These are phyloP conservation scores for Erodium moschatum DNA, from an alignment of 441 rosid species.

Conservation along the genomic window DNA sequence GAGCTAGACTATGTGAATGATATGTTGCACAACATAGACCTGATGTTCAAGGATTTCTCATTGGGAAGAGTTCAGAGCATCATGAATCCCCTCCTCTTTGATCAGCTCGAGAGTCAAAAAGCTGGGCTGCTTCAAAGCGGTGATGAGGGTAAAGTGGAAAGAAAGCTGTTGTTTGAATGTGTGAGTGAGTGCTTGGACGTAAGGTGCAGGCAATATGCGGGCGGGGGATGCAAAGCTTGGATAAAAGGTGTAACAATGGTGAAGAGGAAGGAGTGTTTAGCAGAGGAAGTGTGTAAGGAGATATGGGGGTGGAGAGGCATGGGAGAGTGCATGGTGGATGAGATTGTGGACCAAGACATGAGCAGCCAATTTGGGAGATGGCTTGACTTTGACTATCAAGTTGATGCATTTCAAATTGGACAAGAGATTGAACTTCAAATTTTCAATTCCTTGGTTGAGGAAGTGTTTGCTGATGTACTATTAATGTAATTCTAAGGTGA, in stretches of 20 bases:
- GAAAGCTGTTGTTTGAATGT: slow-evolving; percentile 60
- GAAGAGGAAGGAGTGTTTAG: slow-evolving; percentile 48
- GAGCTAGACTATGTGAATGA: slow-evolving; percentile 56
- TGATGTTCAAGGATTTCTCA: slow-evolving; percentile 56
- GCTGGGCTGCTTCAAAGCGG: slow-evolving; percentile 22
- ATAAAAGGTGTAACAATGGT: slow-evolving; percentile 37
- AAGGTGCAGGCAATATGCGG: slow-evolving; percentile 41
- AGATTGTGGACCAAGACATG: slow-evolving; percentile 89
- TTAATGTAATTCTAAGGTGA: not conserved
- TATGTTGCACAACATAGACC: slow-evolving; percentile 47
- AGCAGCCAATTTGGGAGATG: slow-evolving; percentile 71
- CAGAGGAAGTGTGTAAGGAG: slow-evolving; percentile 65
- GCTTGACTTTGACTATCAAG: slow-evolving; percentile 46
- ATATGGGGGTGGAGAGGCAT: slow-evolving; percentile 50
- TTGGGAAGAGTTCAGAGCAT: slow-evolving; percentile 36
- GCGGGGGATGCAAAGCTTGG: slow-evolving; percentile 52
- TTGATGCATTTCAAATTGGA: slow-evolving; percentile 51
- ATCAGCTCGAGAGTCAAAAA: slow-evolving; percentile 46
- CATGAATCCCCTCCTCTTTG: slow-evolving; percentile 52
- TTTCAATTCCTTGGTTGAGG: slow-evolving; percentile 50
- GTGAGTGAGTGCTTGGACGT: slow-evolving; percentile 55
- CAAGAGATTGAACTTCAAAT: slow-evolving; percentile 50
- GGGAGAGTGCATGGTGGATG: slow-evolving; percentile 82
- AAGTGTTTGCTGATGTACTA: slow-evolving; percentile 45
- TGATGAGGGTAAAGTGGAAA: slow-evolving; percentile 31